Evolutionary conservation across 495 filamentous ascomycete genomes (phyloP).

Genomic region (Durotheca rogersii): DNA sequence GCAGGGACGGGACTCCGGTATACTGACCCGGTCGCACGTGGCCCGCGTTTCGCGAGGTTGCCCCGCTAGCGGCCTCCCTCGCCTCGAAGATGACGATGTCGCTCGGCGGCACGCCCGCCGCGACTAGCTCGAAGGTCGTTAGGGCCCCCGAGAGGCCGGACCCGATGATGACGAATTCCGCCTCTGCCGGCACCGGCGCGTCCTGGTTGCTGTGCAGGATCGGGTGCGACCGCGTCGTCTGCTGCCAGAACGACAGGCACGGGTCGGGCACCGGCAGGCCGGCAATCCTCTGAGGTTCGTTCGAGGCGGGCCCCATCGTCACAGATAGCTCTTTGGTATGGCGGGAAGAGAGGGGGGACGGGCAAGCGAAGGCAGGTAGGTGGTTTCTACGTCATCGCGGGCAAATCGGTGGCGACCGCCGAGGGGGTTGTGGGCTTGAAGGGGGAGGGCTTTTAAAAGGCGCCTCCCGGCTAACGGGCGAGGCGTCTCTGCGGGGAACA

Average conservation of each 20-base stretch:
- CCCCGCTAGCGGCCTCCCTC: conserved; percentile 35
- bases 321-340: no score
- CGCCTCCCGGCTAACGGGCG: neutral
- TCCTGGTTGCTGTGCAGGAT: conserved; percentile 29
- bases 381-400: no score
- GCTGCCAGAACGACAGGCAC: conserved; percentile 31
- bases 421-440: no score
- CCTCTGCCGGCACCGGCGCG: conserved; percentile 8
- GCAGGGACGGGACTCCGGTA: neutral
- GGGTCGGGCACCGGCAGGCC: conserved; percentile 23
- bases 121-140: conserved; percentile 31
- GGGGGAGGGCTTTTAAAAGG: no score
- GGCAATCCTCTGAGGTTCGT: neutral
- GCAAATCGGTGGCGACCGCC: no score
- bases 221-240: conserved; percentile 29
- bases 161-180: conserved; percentile 32
- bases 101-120: conserved; percentile 25
- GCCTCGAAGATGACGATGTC: conserved; percentile 36
- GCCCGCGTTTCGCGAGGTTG: conserved; percentile 36
- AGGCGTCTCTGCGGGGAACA: neutral
- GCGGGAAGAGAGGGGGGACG: no score
- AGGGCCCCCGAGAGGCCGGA: conserved; percentile 36
- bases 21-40: conserved; percentile 35
- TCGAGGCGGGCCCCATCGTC: no score
- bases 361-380: no score